Percentiles rank a stretch among this genome's conserved stretches.
Conservation (phyloP, 345 rosid species). For the Reutealis trisperma region DNA sequence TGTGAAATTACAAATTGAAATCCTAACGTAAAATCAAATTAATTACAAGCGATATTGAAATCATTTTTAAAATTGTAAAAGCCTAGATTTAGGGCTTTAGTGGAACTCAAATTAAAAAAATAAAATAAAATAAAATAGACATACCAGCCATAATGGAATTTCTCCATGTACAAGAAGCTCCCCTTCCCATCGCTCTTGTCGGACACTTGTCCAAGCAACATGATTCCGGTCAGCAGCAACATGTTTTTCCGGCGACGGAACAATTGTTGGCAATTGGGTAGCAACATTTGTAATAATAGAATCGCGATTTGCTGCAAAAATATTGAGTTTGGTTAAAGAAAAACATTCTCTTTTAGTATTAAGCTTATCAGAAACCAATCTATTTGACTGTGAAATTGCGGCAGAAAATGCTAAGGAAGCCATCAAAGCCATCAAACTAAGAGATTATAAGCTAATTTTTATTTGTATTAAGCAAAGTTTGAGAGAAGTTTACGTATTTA, state of each 20-base stretch:
- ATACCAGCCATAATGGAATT: conserved; percentile 91
- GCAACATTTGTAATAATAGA: conserved; percentile 36
- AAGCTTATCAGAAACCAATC: conserved; percentile 24
- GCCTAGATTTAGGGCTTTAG: too few species aligned
- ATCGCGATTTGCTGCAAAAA: conserved; percentile 20
- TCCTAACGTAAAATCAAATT: too few species aligned
- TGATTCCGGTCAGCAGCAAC: conserved; percentile 32
- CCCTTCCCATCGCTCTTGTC: conserved; percentile 79
- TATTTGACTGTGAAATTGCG: conserved; percentile 22
- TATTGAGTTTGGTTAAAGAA: neutral
- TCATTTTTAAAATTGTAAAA: too few species aligned
- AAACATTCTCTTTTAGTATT: conserved; percentile 13
- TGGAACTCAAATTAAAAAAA: neutral
- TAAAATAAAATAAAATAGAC: conserved; percentile 25
- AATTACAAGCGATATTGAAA: too few species aligned
- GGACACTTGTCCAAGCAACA: conserved; percentile 85
- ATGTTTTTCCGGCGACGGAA: conserved; percentile 40
- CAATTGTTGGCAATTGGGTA: conserved; percentile 22
- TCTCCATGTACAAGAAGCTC: conserved; percentile 75
- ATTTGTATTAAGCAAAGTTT: neutral
- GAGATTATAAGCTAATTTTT: neutral
- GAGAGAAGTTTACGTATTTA: neutral
- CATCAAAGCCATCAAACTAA: conserved; percentile 26
- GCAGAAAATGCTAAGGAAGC: conserved; percentile 42
- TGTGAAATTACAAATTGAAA: too few species aligned